A percentile compares a stretch with the other conserved stretches of the same genome.
phyloP scores from a whole-genome alignment of 805 yeast genomes.

The Yarrowia alimentaria region DNA sequence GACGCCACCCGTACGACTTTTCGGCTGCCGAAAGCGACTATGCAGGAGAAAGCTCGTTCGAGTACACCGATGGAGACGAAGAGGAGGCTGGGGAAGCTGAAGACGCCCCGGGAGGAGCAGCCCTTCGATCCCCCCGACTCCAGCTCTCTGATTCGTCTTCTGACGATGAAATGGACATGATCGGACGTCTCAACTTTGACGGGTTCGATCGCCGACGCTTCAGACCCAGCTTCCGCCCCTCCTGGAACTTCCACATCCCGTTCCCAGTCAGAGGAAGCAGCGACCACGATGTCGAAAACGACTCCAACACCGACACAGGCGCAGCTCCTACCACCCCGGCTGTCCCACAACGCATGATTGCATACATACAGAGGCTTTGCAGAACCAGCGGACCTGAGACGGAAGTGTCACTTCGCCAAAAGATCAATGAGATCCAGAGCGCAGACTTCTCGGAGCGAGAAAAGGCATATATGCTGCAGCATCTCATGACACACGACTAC shows the following conservation, averaged over 20 bases:
- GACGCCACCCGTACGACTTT: constrained; percentile 20
- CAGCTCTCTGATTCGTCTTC: constrained; percentile 16
- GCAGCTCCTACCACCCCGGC: constrained; percentile 1
- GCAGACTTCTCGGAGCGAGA: constrained; percentile 39
- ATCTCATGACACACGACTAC: constrained; percentile 41
- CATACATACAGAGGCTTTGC: constrained; percentile 12
- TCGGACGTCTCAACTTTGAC: constrained; percentile 31
- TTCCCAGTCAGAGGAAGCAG: constrained; percentile 5
- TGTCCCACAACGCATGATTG: constrained; percentile 12
- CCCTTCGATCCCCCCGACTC: constrained; percentile 31
- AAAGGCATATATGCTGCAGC: constrained; percentile 40
- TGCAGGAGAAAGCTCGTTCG: constrained; percentile 2
- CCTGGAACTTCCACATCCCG: constrained; percentile 29
- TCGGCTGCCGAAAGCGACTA: constrained; percentile 22
- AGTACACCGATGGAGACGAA: constrained; percentile 10
- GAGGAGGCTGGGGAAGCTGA: constrained; percentile 37
- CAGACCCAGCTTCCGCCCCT: constrained; percentile 30
- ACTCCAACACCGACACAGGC: constrained; percentile 6
- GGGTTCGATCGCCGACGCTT: constrained; percentile 19
- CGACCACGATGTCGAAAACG: constrained; percentile 9
- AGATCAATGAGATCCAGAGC: constrained; percentile 37
- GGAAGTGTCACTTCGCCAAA: constrained; percentile 34
- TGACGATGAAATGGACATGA: constrained; percentile 41
- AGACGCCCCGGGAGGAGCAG: neutral
- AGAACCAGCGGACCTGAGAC: constrained; percentile 8